Evolutionary conservation across 1,139 yeast genomes (phyloP).

Genomic region (Saccharomyces hybrid): DNA sequence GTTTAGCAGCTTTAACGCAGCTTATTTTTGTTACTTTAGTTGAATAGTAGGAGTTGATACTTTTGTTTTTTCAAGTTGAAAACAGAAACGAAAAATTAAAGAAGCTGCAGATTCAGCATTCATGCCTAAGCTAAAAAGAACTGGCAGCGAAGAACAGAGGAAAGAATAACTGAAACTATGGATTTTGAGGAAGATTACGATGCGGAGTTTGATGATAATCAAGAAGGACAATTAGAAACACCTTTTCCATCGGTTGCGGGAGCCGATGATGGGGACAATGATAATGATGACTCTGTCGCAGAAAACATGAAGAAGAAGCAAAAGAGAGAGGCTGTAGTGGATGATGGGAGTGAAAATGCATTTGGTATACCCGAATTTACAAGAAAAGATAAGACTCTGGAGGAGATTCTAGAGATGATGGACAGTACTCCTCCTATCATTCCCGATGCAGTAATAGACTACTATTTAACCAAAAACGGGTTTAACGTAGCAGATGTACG

Average conservation of each 20-base stretch:
- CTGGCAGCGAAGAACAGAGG: slow-evolving; percentile 2
- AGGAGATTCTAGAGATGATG: slow-evolving; percentile 80
- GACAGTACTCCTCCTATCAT: slow-evolving; percentile 93
- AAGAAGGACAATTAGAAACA: slow-evolving; percentile 32
- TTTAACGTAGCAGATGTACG: slow-evolving; percentile 73
- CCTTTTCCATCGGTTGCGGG: not conserved
- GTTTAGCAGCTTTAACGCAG: not conserved
- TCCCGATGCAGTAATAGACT: slow-evolving; percentile 97
- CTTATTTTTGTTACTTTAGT: not conserved
- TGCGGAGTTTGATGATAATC: slow-evolving; percentile 37
- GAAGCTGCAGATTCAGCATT: slow-evolving; percentile 50
- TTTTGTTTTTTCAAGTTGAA: slow-evolving; percentile 24
- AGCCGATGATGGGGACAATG: slow-evolving; percentile 14
- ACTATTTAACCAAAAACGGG: slow-evolving; percentile 82
- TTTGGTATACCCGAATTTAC: slow-evolving; percentile 61
- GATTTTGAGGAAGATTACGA: slow-evolving; percentile 35
- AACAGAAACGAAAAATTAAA: slow-evolving; percentile 35
- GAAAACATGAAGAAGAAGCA: slow-evolving; percentile 14
- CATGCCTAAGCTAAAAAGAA: slow-evolving; percentile 37
- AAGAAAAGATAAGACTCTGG: slow-evolving; percentile 77
- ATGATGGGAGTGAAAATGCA: slow-evolving; percentile 20
- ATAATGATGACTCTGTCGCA: slow-evolving; percentile 7
- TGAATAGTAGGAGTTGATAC: not conserved
- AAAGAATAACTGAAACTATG: slow-evolving; percentile 16
- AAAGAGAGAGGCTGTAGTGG: slow-evolving; percentile 12